Evolutionary conservation across 2,329 filamentous ascomycete species (phyloP).

Genomic region (Parafenestella ontariensis): DNA sequence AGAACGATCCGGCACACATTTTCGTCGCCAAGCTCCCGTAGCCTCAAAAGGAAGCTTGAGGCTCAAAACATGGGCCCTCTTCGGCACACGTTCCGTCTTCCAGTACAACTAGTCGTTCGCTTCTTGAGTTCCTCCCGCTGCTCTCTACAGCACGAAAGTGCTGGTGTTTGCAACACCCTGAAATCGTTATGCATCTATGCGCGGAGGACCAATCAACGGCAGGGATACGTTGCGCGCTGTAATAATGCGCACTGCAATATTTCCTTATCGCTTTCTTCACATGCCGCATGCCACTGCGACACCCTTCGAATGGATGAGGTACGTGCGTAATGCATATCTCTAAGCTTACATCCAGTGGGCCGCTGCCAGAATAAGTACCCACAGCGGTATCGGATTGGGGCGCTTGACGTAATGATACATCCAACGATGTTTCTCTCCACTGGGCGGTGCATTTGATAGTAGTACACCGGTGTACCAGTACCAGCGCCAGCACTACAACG

Average conservation of each 20-base stretch:
- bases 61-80: conserved; percentile 16
- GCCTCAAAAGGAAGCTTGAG: conserved; percentile 16
- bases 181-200: neutral
- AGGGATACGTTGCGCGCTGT: neutral
- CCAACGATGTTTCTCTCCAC: conserved; percentile 4
- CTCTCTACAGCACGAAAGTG: neutral
- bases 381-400: conserved; percentile 22
- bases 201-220: neutral
- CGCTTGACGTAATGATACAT: conserved; percentile 43
- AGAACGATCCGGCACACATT: conserved; percentile 27
- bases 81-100: conserved; percentile 9
- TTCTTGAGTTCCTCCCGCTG: neutral
- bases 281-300: conserved; percentile 7
- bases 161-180: neutral
- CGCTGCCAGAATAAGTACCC: conserved; percentile 27
- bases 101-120: neutral
- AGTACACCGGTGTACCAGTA: too few species aligned
- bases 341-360: conserved; percentile 25
- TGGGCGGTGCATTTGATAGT: neutral
- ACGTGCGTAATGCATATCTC: conserved; percentile 23
- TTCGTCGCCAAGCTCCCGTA: conserved; percentile 22
- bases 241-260: neutral
- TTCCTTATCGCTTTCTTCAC: conserved; percentile 26
- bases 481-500: neutral
- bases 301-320: conserved; percentile 2